These are phyloP conservation scores for Heracleum sosnowskyi DNA, from an alignment of 129 eudicot genomes.

Conservation along the genomic window DNA sequence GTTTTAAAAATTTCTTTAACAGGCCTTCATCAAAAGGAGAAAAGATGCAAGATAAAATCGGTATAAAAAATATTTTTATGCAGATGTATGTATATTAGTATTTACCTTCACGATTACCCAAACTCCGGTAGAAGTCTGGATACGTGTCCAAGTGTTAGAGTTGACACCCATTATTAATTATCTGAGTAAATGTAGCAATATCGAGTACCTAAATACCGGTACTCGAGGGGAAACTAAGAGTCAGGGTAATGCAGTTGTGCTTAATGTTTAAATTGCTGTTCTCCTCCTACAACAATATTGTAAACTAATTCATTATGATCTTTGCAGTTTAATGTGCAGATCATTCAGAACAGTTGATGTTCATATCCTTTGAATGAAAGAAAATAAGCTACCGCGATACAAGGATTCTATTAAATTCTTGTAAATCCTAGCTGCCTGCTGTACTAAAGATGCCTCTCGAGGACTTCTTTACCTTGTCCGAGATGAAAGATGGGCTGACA, in stretches of 20 bases:
- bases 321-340: constrained; percentile 24
- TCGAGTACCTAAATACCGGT: neutral
- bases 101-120: neutral
- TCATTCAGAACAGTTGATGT: neutral
- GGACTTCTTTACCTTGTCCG: constrained; percentile 60
- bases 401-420: constrained; percentile 16
- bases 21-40: neutral
- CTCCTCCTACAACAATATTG: neutral
- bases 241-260: neutral
- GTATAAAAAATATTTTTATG: neutral
- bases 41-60: neutral
- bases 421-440: constrained; percentile 21
- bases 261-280: neutral
- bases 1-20: neutral
- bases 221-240: neutral
- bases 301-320: neutral
- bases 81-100: neutral
- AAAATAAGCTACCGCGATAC: constrained; percentile 8
- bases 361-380: constrained; percentile 16
- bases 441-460: constrained; percentile 49
- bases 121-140: neutral
- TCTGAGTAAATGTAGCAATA: neutral
- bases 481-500: constrained; percentile 72
- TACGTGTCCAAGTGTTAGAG: neutral
- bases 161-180: neutral